Evolutionary conservation across 2,329 filamentous ascomycete species (phyloP).

Genomic region (Penicillium sp.): DNA sequence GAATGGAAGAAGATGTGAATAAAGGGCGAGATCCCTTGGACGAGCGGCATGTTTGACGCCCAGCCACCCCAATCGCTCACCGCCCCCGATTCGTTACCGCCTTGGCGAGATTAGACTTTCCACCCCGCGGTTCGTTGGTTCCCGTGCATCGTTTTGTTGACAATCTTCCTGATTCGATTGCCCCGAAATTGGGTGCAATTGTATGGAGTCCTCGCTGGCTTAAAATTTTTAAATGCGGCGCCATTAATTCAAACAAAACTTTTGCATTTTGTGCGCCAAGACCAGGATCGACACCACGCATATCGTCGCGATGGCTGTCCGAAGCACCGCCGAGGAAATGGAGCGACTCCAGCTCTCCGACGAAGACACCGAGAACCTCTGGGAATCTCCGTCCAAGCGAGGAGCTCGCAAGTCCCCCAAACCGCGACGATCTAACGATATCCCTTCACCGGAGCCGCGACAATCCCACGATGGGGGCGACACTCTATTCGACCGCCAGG

Average conservation of each 20-base stretch:
- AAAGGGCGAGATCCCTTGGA: constrained; percentile 26
- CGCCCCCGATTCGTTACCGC: constrained; percentile 20
- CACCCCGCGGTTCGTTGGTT: constrained; percentile 14
- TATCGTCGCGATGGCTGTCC: constrained; percentile 34
- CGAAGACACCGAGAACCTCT: constrained; percentile 60
- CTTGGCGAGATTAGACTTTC: constrained; percentile 16
- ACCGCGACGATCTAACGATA: constrained; percentile 42
- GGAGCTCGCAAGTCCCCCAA: constrained; percentile 37
- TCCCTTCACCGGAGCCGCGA: constrained; percentile 33
- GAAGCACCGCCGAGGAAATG: constrained; percentile 52
- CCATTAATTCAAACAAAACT: neutral
- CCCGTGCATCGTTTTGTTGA: constrained; percentile 24
- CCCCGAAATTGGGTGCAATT: neutral
- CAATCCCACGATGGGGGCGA: constrained; percentile 50
- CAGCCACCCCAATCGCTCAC: constrained; percentile 28
- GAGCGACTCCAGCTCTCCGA: constrained; percentile 58
- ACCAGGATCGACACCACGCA: neutral
- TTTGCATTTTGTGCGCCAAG: neutral
- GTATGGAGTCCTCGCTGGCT: neutral
- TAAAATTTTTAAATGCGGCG: too few relatives aligned
- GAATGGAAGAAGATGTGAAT: constrained; percentile 13
- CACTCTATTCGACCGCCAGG: constrained; percentile 64
- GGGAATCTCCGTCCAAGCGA: constrained; percentile 59
- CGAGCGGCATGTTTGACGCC: constrained; percentile 26
- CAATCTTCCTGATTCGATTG: constrained; percentile 19